Percentiles rank a stretch among this genome's conserved stretches.
Evolutionary conservation across 768 basidiomycete genomes (phyloP).

Genomic region (Lentinula aciculospora): DNA sequence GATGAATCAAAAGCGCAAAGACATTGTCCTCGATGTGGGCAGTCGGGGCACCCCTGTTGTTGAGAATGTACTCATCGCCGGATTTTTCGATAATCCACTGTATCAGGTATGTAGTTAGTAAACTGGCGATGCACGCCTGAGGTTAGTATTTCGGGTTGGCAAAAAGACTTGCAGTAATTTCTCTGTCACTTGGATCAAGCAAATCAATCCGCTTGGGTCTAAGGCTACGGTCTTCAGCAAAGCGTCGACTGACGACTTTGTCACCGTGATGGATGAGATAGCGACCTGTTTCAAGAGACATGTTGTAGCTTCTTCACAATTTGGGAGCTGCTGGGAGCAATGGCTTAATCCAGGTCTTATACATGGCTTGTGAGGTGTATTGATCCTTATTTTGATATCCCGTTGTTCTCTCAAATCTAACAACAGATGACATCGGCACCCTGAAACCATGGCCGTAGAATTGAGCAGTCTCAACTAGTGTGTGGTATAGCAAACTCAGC

Average conservation of each 20-base stretch:
- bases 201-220: background rate
- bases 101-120: background rate
- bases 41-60: background rate
- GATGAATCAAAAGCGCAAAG: background rate
- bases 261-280: background rate
- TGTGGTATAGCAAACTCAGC: too few relatives aligned
- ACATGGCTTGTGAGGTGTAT: too few relatives aligned
- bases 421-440: too few relatives aligned
- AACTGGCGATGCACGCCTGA: background rate
- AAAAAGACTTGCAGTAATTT: background rate
- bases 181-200: background rate
- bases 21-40: background rate
- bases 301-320: background rate
- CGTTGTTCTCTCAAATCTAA: too few relatives aligned
- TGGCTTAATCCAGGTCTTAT: background rate
- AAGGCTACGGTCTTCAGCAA: background rate
- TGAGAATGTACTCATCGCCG: background rate
- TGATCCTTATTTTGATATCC: too few relatives aligned
- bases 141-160: background rate
- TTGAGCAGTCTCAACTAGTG: too few relatives aligned
- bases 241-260: background rate
- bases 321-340: background rate
- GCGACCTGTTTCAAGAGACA: background rate
- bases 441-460: too few relatives aligned
- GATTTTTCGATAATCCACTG: background rate